phyloP scores from a whole-genome alignment of 2,329 filamentous ascomycete species.

The Byssochlamys sp. region DNA sequence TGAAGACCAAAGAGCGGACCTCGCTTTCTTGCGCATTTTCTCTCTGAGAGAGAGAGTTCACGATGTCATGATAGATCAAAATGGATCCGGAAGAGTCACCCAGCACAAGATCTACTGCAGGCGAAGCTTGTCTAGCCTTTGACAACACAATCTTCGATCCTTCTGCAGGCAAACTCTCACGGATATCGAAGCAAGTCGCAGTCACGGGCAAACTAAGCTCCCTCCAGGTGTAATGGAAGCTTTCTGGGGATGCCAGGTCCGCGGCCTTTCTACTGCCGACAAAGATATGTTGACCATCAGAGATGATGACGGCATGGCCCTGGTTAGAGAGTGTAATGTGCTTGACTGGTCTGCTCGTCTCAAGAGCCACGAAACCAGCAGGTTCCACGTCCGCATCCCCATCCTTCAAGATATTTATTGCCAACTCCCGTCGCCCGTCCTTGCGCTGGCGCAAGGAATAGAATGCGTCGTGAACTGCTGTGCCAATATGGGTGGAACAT shows the following conservation, averaged over 20 bases:
- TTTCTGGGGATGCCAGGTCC: conserved; percentile 25
- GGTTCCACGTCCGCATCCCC: conserved; percentile 9
- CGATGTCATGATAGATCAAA: conserved; percentile 68
- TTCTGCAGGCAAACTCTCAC: conserved; percentile 29
- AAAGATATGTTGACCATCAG: conserved; percentile 41
- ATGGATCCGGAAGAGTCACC: conserved; percentile 70
- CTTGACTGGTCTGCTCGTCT: conserved; percentile 20
- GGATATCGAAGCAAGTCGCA: conserved; percentile 59
- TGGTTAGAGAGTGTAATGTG: conserved; percentile 19
- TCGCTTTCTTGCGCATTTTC: conserved; percentile 38
- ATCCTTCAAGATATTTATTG: conserved; percentile 12
- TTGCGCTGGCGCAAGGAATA: conserved; percentile 30
- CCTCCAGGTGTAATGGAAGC: conserved; percentile 43
- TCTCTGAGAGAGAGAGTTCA: conserved; percentile 44
- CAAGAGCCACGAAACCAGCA: conserved; percentile 17
- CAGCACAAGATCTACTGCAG: conserved; percentile 62
- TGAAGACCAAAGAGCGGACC: conserved; percentile 37
- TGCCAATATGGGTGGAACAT: conserved; percentile 11
- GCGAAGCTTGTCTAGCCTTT: conserved; percentile 17
- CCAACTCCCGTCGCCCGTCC: conserved; percentile 30
- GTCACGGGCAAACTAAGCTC: conserved; percentile 50
- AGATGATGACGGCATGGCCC: conserved; percentile 30
- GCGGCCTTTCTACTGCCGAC: conserved; percentile 45
- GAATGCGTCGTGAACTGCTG: conserved; percentile 23
- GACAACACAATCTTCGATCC: conserved; percentile 2